Conservation (phyloP, 129 eudicot genomes). For the Smallanthus sonchifolius region DNA sequence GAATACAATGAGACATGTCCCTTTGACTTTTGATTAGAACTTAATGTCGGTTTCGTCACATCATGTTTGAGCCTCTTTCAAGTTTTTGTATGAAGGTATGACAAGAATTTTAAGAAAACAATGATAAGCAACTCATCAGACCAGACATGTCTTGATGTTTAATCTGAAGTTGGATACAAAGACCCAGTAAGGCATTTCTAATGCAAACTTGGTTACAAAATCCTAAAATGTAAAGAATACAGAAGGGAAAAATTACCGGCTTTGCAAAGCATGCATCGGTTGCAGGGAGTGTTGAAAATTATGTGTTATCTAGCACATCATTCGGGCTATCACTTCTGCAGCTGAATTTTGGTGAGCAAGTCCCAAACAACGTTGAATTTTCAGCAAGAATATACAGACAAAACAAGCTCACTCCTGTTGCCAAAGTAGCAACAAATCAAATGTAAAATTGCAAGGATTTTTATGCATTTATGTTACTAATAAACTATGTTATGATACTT, state of each 20-base stretch:
- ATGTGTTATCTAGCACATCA: conserved; percentile 34
- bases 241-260: not conserved
- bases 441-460: not conserved
- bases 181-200: not conserved
- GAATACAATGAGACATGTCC: no score
- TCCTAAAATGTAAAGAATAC: not conserved
- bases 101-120: not conserved
- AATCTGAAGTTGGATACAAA: no score
- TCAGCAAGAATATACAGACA: conserved; percentile 68
- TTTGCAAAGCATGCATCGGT: conserved; percentile 12
- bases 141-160: not conserved
- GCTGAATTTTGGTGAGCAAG: conserved; percentile 38
- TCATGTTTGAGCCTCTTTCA: not conserved
- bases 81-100: not conserved
- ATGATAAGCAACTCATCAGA: not conserved
- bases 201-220: not conserved
- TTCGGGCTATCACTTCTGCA: conserved; percentile 50
- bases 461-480: no score
- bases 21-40: no score
- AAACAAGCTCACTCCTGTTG: conserved; percentile 76
- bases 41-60: no score
- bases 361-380: conserved; percentile 43
- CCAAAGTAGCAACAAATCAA: conserved; percentile 14
- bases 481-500: no score
- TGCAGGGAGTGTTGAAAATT: not conserved